These are phyloP conservation scores for Haematococcus lacustris DNA, from an alignment of 139 green algal species.

Conservation along the genomic window DNA sequence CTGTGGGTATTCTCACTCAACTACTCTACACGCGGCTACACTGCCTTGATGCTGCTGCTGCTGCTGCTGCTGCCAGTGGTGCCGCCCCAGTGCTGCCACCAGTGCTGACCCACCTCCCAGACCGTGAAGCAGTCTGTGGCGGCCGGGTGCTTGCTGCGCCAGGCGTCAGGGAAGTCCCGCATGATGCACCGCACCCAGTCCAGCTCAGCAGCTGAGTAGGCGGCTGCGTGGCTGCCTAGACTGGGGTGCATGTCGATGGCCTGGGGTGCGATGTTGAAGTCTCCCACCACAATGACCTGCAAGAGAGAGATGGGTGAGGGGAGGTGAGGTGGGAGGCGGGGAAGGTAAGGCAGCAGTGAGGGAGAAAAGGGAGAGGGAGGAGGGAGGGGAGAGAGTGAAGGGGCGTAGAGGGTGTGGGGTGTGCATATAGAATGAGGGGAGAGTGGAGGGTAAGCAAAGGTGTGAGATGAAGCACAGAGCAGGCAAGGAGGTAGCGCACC, in stretches of 20 bases:
- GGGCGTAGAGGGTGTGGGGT: no score
- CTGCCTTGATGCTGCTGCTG: neutral
- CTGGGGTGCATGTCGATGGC: neutral
- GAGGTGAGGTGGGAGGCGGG: no score
- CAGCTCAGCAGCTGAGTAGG: neutral
- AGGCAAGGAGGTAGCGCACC: no score
- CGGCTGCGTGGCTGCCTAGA: neutral
- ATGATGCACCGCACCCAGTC: neutral
- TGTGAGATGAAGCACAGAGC: no score
- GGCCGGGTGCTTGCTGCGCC: constrained; percentile 43
- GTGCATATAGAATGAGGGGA: no score
- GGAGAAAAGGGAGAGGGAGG: no score
- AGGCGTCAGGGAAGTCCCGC: constrained; percentile 37
- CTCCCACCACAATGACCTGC: neutral
- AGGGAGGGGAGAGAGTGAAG: no score
- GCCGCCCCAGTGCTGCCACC: neutral
- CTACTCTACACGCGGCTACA: neutral
- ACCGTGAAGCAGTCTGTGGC: constrained; percentile 40
- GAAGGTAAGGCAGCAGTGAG: no score
- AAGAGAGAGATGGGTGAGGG: no score
- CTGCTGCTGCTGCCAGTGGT: no score
- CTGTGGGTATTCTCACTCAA: no score
- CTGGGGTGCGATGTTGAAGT: neutral
- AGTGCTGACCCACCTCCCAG: constrained; percentile 38
- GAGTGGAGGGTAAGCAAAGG: no score